Evolutionary conservation across 1,284 basidiomycete genomes (phyloP), one percentile per base, ranked within the genome.

Genomic region (Ustilago curta): DNA sequence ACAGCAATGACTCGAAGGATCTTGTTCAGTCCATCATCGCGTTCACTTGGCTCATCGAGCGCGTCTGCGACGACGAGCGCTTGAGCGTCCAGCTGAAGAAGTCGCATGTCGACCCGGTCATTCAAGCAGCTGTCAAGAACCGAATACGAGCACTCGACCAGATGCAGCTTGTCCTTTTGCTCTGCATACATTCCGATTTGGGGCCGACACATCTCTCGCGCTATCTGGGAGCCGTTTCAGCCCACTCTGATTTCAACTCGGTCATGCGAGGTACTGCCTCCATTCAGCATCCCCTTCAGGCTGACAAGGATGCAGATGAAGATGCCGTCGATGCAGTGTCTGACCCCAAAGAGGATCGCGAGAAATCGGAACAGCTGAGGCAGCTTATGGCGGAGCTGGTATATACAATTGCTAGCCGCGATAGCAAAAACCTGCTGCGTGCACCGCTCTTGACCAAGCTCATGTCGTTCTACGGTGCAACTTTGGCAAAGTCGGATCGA

Each of bases 381-480:
- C 49, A 65, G 12, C 45, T 62, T 1, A 21, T 92, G 39, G 85
- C 91, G 29, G 79, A 86, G 39, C 85, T 93, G 0, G 85, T 94
- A 2, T 87, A 90, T 58, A 85, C 86, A 1, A 87, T 95, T 3
- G 95, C 95, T 86, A 84, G 88, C 59, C 87, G 91, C 14, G 90
- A 93, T 78, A 91, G 93, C 0, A 86, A 88, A 19, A 93, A 93
- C 76, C 91, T 93, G 1, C 93, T 92, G 78, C 93, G 95, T 81
- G 88, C 91, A 1, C 91, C 90, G 9, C 92, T 94, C 74, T 86
- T 95, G 52, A 90, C 92, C 57, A 92, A 93, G 1, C 87, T 96
- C 29, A 85, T 92, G 32, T 86, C 85, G 8, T 85, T 94, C 1
- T 97, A 97, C 83, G 86, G 88, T 4, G 94, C 92, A 1, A 91